These are phyloP conservation scores for Yamadazyma endophytica DNA, from an alignment of 805 yeast genomes.

Conservation along the genomic window DNA sequence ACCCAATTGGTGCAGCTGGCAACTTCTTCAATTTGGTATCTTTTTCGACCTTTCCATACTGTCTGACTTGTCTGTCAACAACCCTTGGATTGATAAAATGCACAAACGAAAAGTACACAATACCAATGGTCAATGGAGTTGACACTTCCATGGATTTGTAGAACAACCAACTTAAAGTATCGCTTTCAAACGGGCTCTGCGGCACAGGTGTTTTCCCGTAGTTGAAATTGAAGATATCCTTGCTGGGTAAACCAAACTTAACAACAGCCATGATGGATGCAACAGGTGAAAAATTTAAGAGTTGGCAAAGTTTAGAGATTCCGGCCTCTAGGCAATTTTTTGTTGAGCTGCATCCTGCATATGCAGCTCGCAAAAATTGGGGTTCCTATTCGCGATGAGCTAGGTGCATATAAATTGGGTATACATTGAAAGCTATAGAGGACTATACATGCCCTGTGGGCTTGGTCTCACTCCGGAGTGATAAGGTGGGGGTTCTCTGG, in stretches of 20 bases:
- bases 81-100: constrained; percentile 50
- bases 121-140: constrained; percentile 55
- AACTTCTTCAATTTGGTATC: constrained; percentile 28
- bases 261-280: no score
- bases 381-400: constrained; percentile 7
- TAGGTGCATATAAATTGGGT: constrained; percentile 4
- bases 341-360: constrained; percentile 8
- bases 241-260: constrained; percentile 31
- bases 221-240: constrained; percentile 28
- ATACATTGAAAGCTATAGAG: no score
- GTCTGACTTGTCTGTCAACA: constrained; percentile 39
- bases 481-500: no score
- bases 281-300: no score
- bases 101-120: constrained; percentile 54
- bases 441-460: no score
- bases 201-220: constrained; percentile 26
- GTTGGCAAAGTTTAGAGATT: no score
- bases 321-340: constrained; percentile 7
- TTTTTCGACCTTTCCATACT: constrained; percentile 17
- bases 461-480: no score
- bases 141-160: constrained; percentile 42
- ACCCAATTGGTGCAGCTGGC: constrained; percentile 50
- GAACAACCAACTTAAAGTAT: constrained; percentile 30
- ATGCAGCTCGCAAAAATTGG: neutral
- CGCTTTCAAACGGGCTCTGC: constrained; percentile 29